A percentile compares a stretch with the other conserved stretches of the same genome.
Evolutionary conservation across 1,139 yeast genomes (phyloP).

Genomic region (Kurtzmaniella quercitrusa): DNA sequence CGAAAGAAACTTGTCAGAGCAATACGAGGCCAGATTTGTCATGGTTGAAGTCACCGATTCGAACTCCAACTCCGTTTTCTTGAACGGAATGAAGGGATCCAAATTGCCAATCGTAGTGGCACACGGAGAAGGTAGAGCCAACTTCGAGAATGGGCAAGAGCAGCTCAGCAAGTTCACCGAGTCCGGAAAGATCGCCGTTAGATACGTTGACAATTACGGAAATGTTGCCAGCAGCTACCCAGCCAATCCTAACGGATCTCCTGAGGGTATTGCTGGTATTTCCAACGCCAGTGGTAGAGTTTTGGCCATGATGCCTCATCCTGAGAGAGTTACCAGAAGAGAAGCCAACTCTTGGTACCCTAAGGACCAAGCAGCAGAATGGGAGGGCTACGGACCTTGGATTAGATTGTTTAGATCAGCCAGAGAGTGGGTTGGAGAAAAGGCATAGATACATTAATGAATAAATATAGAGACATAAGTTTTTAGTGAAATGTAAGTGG

Average conservation of each 20-base stretch:
- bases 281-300: conserved; percentile 90
- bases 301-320: conserved; percentile 99
- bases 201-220: conserved; percentile 91
- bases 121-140: conserved; percentile 97
- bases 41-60: conserved; percentile 77
- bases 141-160: conserved; percentile 47
- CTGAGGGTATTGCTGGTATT: conserved; percentile 90
- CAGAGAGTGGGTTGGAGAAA: conserved; percentile 81
- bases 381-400: conserved; percentile 92
- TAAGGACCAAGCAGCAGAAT: conserved; percentile 51
- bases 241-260: conserved; percentile 94
- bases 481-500: neutral
- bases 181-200: conserved; percentile 56
- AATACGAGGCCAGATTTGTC: conserved; percentile 92
- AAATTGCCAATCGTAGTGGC: conserved; percentile 95
- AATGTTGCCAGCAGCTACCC: conserved; percentile 79
- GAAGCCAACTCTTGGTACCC: conserved; percentile 95
- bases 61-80: conserved; percentile 62
- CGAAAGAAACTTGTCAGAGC: conserved; percentile 88
- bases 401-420: conserved; percentile 89
- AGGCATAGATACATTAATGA: conserved; percentile 10
- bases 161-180: conserved; percentile 41
- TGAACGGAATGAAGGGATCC: conserved; percentile 88
- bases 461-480: conserved; percentile 11
- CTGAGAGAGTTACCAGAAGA: conserved; percentile 87